phyloP scores from a whole-genome alignment of 495 filamentous ascomycete species.

The Penicillium paradoxum region DNA sequence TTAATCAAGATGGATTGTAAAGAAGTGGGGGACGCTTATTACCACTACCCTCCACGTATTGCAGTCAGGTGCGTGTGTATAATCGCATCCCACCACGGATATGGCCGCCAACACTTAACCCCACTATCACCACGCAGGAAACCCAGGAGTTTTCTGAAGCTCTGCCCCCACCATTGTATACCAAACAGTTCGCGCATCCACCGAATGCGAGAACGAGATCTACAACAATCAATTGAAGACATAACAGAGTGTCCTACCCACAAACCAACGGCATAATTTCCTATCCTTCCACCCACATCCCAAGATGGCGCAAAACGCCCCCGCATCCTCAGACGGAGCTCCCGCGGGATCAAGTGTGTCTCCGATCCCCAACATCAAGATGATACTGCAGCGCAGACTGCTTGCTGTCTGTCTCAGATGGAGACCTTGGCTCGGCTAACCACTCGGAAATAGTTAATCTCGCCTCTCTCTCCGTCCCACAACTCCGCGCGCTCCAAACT shows the following conservation, averaged over 20 bases:
- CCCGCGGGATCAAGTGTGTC: conserved; percentile 30
- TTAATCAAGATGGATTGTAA: neutral
- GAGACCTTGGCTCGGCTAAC: neutral
- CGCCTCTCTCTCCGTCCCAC: conserved; percentile 48
- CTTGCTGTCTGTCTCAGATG: neutral
- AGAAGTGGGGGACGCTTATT: neutral
- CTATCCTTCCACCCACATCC: neutral
- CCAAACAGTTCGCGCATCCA: conserved; percentile 17
- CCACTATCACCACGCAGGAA: conserved; percentile 1
- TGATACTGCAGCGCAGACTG: neutral
- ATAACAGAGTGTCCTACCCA: neutral
- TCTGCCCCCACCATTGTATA: conserved; percentile 17
- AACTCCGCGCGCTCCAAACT: conserved; percentile 73
- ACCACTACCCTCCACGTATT: neutral
- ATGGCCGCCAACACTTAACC: neutral
- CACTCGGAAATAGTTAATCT: conserved; percentile 52
- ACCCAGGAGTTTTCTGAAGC: conserved; percentile 15
- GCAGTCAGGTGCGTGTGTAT: conserved; percentile 1
- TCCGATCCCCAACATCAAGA: conserved; percentile 1
- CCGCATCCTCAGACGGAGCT: conserved; percentile 25
- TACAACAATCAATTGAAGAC: neutral
- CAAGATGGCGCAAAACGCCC: conserved; percentile 24
- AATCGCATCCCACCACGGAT: neutral
- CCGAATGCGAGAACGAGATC: conserved; percentile 3
- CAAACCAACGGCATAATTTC: neutral